phyloP scores from a whole-genome alignment of 2,329 filamentous ascomycete genomes.

The Lachnellula suecica region DNA sequence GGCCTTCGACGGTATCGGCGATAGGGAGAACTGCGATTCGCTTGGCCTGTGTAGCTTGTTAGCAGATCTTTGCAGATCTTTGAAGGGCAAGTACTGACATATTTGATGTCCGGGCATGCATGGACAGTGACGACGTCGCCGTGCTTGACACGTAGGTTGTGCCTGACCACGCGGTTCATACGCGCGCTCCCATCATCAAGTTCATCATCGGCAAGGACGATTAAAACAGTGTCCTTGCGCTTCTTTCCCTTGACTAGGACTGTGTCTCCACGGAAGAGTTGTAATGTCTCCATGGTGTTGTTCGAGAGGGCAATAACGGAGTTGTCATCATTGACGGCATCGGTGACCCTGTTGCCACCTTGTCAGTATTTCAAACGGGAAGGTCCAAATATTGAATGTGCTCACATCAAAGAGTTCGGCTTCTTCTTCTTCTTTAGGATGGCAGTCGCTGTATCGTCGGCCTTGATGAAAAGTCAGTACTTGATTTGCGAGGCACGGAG shows the following conservation, averaged over 20 bases:
- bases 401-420: constrained; percentile 96
- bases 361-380: constrained; percentile 34
- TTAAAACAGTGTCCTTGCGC: constrained; percentile 97
- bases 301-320: constrained; percentile 98
- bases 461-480: constrained; percentile 50
- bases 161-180: constrained; percentile 97
- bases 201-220: constrained; percentile 95
- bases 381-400: constrained; percentile 23
- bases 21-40: constrained; percentile 97
- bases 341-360: constrained; percentile 72
- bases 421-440: constrained; percentile 99
- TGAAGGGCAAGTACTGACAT: constrained; percentile 61
- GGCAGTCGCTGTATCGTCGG: constrained; percentile 89
- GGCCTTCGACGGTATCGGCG: constrained; percentile 94
- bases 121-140: constrained; percentile 97
- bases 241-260: constrained; percentile 99
- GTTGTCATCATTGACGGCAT: constrained; percentile 99
- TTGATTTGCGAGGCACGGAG: constrained; percentile 22
- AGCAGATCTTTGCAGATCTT: constrained; percentile 14
- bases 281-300: constrained; percentile 97
- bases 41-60: constrained; percentile 69
- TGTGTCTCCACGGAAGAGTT: constrained; percentile 98
- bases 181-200: constrained; percentile 95
- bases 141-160: constrained; percentile 98
- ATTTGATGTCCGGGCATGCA: constrained; percentile 99